Evolutionary conservation across 2,329 filamentous ascomycete genomes (phyloP).

Genomic region (Ophiostoma sp.): DNA sequence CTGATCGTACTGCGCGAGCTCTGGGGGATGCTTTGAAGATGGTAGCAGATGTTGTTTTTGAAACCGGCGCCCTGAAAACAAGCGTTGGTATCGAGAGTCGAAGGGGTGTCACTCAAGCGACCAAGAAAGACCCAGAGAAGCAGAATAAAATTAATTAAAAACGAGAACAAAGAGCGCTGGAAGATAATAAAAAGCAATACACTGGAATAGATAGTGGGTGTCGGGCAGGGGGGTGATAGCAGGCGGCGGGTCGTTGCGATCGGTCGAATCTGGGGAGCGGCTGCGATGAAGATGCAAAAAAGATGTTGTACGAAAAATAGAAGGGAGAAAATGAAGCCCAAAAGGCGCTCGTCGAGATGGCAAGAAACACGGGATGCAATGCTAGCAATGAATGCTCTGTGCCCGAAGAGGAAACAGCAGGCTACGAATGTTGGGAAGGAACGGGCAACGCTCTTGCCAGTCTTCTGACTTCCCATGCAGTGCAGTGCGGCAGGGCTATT

Average conservation of each 20-base stretch:
- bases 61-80: background rate
- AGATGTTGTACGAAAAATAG: conserved; percentile 10
- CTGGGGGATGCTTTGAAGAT: background rate
- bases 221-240: conserved; percentile 14
- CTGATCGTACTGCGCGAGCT: no score
- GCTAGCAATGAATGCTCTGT: conserved; percentile 2
- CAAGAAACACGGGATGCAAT: conserved; percentile 12
- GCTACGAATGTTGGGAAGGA: conserved; percentile 2
- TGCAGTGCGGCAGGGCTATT: background rate
- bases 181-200: conserved; percentile 13
- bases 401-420: conserved; percentile 8
- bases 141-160: background rate
- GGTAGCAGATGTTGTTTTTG: background rate
- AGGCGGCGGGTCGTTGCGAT: conserved; percentile 15
- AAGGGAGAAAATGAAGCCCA: conserved; percentile 14
- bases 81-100: background rate
- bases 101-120: conserved; percentile 1
- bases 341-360: background rate
- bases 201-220: conserved; percentile 12
- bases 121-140: background rate
- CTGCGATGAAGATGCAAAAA: conserved; percentile 12
- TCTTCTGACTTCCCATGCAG: background rate
- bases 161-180: background rate
- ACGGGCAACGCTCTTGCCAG: background rate
- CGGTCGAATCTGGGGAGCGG: conserved; percentile 16